A percentile compares a stretch with the other conserved stretches of the same genome.
Conservation (phyloP, 1,284 basidiomycete genomes). For the Hymenochaete sp. region DNA sequence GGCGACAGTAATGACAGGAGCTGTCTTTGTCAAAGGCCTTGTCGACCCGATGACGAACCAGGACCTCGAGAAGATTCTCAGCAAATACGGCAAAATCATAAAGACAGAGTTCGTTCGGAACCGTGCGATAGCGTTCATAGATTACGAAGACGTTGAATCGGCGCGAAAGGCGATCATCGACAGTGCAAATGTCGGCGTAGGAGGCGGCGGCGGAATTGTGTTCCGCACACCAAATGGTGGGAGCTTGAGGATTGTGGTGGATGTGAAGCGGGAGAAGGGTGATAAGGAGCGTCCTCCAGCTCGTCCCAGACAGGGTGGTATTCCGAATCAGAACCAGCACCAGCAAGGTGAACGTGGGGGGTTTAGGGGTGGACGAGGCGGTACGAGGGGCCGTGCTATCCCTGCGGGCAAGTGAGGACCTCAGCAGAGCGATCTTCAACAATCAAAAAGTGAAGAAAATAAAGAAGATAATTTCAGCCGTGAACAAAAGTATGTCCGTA, state of each 20-base stretch:
- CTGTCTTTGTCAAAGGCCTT: constrained; percentile 79
- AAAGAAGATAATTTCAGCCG: too few relatives aligned
- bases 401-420: constrained; percentile 11
- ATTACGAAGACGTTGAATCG: constrained; percentile 72
- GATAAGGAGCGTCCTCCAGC: constrained; percentile 26
- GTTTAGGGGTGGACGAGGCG: constrained; percentile 12
- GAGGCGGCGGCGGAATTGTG: constrained; percentile 84
- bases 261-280: constrained; percentile 41
- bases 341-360: constrained; percentile 9
- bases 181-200: constrained; percentile 53
- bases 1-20: constrained; percentile 34
- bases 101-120: constrained; percentile 81
- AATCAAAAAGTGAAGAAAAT: too few relatives aligned
- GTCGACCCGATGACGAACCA: constrained; percentile 63
- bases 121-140: constrained; percentile 93
- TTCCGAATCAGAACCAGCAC: too few relatives aligned
- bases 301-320: constrained; percentile 19
- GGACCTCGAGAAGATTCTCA: constrained; percentile 52
- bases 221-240: constrained; percentile 35
- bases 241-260: constrained; percentile 31
- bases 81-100: constrained; percentile 71
- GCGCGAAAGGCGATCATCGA: constrained; percentile 81
- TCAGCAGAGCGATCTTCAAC: too few relatives aligned
- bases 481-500: too few relatives aligned
- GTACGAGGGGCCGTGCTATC: constrained; percentile 8